phyloP scores from a whole-genome alignment of 2,329 filamentous ascomycete species.

The Trichocomaceae sp. region DNA sequence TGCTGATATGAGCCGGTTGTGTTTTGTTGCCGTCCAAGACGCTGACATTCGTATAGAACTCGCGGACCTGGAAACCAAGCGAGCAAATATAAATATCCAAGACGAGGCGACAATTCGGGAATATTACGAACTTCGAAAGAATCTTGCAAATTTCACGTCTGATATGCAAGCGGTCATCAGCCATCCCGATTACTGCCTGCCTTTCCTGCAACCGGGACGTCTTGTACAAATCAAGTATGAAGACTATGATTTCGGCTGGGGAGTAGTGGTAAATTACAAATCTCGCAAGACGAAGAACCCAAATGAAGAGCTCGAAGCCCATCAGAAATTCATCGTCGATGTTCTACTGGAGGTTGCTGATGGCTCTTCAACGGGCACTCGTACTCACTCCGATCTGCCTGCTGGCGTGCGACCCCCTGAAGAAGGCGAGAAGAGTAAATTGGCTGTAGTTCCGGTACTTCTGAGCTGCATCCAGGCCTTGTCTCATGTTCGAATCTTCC shows the following conservation, averaged over 20 bases:
- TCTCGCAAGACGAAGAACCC: slow-evolving; percentile 60
- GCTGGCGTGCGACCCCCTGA: slow-evolving; percentile 55
- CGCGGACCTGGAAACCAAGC: slow-evolving; percentile 67
- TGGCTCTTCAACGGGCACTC: slow-evolving; percentile 45
- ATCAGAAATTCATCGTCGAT: slow-evolving; percentile 76
- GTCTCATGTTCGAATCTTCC: slow-evolving; percentile 73
- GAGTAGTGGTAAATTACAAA: slow-evolving; percentile 70
- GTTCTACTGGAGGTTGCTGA: slow-evolving; percentile 64
- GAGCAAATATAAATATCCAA: slow-evolving; percentile 65
- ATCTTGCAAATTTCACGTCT: slow-evolving; percentile 72
- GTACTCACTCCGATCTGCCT: slow-evolving; percentile 59
- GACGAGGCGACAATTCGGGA: slow-evolving; percentile 88
- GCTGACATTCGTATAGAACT: slow-evolving; percentile 50
- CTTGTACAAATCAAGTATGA: slow-evolving; percentile 77
- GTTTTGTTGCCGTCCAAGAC: not conserved
- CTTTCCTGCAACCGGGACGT: slow-evolving; percentile 81
- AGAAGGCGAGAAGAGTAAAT: slow-evolving; percentile 59
- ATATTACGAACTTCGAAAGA: slow-evolving; percentile 84
- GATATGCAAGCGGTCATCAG: slow-evolving; percentile 91
- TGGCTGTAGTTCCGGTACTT: slow-evolving; percentile 80
- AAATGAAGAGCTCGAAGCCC: slow-evolving; percentile 61
- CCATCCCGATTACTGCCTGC: slow-evolving; percentile 77
- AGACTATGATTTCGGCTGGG: slow-evolving; percentile 87
- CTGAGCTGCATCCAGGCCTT: slow-evolving; percentile 80
- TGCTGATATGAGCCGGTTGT: not conserved